These are phyloP conservation scores for Chaetoscypha palmicola DNA, from an alignment of 2,329 filamentous ascomycete species.

Conservation along the genomic window DNA sequence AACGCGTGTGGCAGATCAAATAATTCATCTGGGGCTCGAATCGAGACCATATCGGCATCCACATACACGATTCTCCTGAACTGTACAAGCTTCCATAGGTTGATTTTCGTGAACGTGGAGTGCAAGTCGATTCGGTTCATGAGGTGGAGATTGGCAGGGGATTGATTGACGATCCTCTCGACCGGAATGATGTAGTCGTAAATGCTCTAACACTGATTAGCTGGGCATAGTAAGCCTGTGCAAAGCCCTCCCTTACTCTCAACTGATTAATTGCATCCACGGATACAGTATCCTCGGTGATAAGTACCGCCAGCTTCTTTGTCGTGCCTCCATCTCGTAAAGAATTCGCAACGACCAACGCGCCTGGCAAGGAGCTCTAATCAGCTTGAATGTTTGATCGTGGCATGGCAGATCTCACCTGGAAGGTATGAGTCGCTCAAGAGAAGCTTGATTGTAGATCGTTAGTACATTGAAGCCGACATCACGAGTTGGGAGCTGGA, in stretches of 20 bases:
- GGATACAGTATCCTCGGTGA: constrained; percentile 74
- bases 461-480: background rate
- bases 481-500: background rate
- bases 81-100: constrained; percentile 84
- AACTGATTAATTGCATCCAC: constrained; percentile 70
- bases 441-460: constrained; percentile 11
- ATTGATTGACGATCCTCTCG: constrained; percentile 67
- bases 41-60: constrained; percentile 87
- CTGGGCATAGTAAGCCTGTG: background rate
- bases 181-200: constrained; percentile 90
- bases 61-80: constrained; percentile 92
- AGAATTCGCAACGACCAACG: constrained; percentile 88
- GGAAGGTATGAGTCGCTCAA: background rate
- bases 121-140: constrained; percentile 89
- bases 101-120: constrained; percentile 93
- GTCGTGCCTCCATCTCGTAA: constrained; percentile 81
- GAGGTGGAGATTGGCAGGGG: constrained; percentile 75
- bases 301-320: constrained; percentile 78
- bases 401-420: background rate
- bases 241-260: constrained; percentile 45
- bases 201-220: constrained; percentile 49
- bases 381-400: constrained; percentile 8
- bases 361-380: constrained; percentile 50
- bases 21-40: constrained; percentile 87
- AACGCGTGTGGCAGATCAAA: constrained; percentile 59